These are phyloP conservation scores for Taiwanofungus camphoratus DNA, from an alignment of 1,284 basidiomycete genomes.

Conservation along the genomic window DNA sequence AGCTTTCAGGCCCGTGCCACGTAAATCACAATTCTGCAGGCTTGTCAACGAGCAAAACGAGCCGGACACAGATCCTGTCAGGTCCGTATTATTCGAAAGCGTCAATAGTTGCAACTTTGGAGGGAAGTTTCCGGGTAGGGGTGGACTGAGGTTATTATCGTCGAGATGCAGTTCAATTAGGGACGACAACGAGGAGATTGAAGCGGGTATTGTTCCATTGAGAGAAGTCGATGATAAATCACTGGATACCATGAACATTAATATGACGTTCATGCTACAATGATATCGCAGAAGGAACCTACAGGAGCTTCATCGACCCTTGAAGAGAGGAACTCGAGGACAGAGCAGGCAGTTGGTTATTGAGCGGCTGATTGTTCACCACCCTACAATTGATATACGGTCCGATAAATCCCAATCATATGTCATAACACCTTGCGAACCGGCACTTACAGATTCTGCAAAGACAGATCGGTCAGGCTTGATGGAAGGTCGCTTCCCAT, in stretches of 20 bases:
- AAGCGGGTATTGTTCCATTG: constrained; percentile 22
- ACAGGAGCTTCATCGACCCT: constrained; percentile 33
- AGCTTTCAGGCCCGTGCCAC: constrained; percentile 24
- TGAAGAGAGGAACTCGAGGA: constrained; percentile 31
- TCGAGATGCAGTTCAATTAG: constrained; percentile 29
- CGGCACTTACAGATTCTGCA: constrained; percentile 38
- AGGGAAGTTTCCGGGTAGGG: constrained; percentile 25
- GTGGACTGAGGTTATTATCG: constrained; percentile 23
- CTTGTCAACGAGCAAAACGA: constrained; percentile 25
- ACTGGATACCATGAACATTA: constrained; percentile 9
- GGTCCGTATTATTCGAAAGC: constrained; percentile 26
- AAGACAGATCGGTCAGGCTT: constrained; percentile 29
- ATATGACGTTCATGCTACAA: neutral
- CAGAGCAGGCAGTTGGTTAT: constrained; percentile 28
- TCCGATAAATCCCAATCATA: neutral
- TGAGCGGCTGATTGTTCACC: constrained; percentile 30
- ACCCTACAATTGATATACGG: constrained; percentile 21
- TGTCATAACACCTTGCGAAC: neutral
- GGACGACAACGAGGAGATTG: constrained; percentile 24
- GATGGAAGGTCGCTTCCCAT: constrained; percentile 39
- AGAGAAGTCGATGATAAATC: constrained; percentile 28
- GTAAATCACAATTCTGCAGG: constrained; percentile 29
- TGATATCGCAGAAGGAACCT: constrained; percentile 8
- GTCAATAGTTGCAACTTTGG: constrained; percentile 23
- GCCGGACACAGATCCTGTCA: constrained; percentile 21